A percentile compares a stretch with the other conserved stretches of the same genome.
Conservation (phyloP, 305 asterid species). For the Fraxinus sp. region DNA sequence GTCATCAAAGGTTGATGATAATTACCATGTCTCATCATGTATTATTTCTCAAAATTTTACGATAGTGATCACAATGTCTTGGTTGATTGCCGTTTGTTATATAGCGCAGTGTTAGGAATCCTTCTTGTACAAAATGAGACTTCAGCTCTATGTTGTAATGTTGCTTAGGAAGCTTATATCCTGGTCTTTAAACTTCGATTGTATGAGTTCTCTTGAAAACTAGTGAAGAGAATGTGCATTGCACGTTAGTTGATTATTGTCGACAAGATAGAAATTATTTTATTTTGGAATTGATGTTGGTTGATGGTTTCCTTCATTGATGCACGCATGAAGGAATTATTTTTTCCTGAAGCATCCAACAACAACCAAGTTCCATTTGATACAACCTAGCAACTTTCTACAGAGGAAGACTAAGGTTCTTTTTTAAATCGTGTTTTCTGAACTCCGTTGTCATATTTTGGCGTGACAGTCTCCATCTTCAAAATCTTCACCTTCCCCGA, state of each 20-base stretch:
- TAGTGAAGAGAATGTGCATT: too few species aligned
- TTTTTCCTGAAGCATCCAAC: too few species aligned
- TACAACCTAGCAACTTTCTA: slow-evolving; percentile 7
- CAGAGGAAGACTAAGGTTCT: slow-evolving; percentile 32
- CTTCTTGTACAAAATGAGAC: neutral
- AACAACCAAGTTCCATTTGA: too few species aligned
- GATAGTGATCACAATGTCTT: neutral
- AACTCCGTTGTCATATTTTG: slow-evolving; percentile 29
- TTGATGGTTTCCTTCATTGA: too few species aligned
- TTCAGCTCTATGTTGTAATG: neutral
- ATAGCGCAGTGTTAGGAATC: neutral
- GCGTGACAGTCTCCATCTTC: slow-evolving; percentile 38
- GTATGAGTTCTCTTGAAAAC: neutral
- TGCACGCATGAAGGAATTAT: too few species aligned
- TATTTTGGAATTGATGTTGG: too few species aligned
- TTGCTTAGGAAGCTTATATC: neutral
- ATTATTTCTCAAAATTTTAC: neutral
- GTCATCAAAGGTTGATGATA: slow-evolving; percentile 38
- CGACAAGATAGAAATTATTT: too few species aligned
- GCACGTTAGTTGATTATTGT: too few species aligned
- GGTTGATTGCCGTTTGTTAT: neutral
- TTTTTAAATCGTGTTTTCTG: slow-evolving; percentile 29
- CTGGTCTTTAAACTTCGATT: neutral
- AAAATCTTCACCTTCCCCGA: slow-evolving; percentile 46
- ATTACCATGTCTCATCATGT: neutral